Base-by-base conservation (phyloP, 2,329 filamentous ascomycete species). In the Stemphylium beticola region DNA sequence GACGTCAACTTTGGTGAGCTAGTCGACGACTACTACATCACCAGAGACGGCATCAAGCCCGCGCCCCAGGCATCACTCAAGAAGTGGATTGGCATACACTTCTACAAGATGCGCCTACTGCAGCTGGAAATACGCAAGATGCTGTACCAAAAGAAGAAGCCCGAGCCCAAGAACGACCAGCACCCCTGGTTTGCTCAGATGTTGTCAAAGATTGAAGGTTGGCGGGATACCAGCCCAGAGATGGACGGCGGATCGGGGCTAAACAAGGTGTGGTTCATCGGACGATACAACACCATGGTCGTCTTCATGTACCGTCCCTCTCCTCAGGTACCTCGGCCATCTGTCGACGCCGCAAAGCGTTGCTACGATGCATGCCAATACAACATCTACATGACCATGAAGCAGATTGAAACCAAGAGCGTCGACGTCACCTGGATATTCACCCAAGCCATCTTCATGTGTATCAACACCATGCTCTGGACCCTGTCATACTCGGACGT, bases 391-490 rank as follows among this genome's bases (percentile, higher is more conserved):
- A 86, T 93, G 71, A 89, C 92, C 39, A 86, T 86, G 69, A 87
- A 89, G 66, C 92, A 96, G 74, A 89, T 96, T 69, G 85, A 88
- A 61, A 87, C 84, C 14, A 83, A 85, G 12, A 87, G 87, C 18
- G 86, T 95, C 10, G 93, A 97, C 69, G 82, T 97, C 56, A 97
- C 93, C 0, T 98, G 93, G 93, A 88, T 96, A 38, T 96, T 96
- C 69, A 86, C 96, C 1, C 84, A 96, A 54, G 87, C 89, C 17
- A 83, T 98, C 36, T 97, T 96, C 78, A 95, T 96, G 86, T 87
- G 91, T 4, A 83, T 98, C 53, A 97, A 96, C 71, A 93, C 91
- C 4, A 84, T 97, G 44, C 83, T 99, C 0, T 99, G 95, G 95
- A 87, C 90, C 1, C 83, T 96, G 7, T 96, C 93, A 1, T 97